phyloP scores from a whole-genome alignment of 768 basidiomycete genomes.

The Cyclocybe cylindracea region DNA sequence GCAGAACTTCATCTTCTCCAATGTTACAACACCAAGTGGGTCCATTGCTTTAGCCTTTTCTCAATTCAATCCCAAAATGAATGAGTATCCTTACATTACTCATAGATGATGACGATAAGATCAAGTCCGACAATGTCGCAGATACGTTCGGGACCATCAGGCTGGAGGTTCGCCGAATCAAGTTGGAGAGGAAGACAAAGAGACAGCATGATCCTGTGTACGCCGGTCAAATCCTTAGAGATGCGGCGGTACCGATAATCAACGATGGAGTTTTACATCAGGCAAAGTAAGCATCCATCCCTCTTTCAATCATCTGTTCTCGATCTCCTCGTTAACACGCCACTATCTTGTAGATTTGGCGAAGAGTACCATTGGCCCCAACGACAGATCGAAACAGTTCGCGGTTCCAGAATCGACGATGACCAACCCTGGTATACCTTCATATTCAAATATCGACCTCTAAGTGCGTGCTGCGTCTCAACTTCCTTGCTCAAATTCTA shows the following conservation, averaged over 20 bases:
- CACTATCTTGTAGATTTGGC: constrained; percentile 21
- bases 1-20: constrained; percentile 30
- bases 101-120: no score
- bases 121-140: constrained; percentile 18
- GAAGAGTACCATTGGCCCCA: constrained; percentile 30
- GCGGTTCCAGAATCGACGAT: constrained; percentile 19
- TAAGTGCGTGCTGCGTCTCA: constrained; percentile 18
- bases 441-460: constrained; percentile 35
- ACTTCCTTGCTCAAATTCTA: no score
- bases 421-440: constrained; percentile 27
- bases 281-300: background rate
- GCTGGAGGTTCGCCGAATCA: constrained; percentile 31
- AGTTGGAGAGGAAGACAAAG: constrained; percentile 20
- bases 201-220: constrained; percentile 26
- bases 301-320: no score
- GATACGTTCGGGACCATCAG: constrained; percentile 30
- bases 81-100: background rate
- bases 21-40: constrained; percentile 25
- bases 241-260: constrained; percentile 30
- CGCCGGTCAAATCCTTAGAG: constrained; percentile 22
- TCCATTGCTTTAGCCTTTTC: background rate
- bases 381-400: constrained; percentile 30
- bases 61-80: background rate
- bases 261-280: constrained; percentile 27
- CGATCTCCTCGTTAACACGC: no score